Base-by-base conservation (phyloP, 1,139 yeast species). In the Martiniozyma asiatica region DNA sequence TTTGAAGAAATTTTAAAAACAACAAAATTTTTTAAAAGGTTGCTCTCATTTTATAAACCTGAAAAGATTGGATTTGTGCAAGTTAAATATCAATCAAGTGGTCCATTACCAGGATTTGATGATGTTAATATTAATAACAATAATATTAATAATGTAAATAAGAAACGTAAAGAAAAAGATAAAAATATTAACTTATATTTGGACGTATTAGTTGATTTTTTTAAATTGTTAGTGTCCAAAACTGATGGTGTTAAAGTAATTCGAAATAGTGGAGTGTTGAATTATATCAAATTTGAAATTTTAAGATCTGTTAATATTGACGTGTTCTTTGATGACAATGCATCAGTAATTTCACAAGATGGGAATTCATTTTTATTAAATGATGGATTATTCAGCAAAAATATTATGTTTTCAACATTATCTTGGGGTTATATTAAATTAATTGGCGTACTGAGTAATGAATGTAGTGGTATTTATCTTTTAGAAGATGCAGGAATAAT, bases 21-120 rank as follows among this genome's bases (percentile, higher is more conserved):
- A 8, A 79, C 97, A 1, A 87, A 85, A 46, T 84, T 89, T 45
- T 65, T 87, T 52, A 87, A 89, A 47, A 59, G 96, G 34, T 53
- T 89, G 20, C 55, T 87, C 45, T 80, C 94, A 3, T 92, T 89
- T 50, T 89, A 76, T 50, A 64, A 97, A 29, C 98, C 99, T 0
- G 79, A 64, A 63, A 30, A 55, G 84, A 25, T 80, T 73, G 33
- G 78, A 70, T 41, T 59, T 85, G 32, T 56, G 80, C 14, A 54
- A 68, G 21, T 50, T 68, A 4, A 62, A 80, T 19, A 60, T 87
- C n/a, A 10, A 8, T 22, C 27, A 4, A 17, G 8, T 5, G 30
- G 30, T 9, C 11, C 26, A 6, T 12, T 26, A 12, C 33, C 33
- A 13, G 33, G 33, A 13, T 30, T 26, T 20, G 22, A 24, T 15